A percentile compares a stretch with the other conserved stretches of the same genome.
Conservation (phyloP, 2,329 filamentous ascomycete species). For the Apiospora rasikravindrae region DNA sequence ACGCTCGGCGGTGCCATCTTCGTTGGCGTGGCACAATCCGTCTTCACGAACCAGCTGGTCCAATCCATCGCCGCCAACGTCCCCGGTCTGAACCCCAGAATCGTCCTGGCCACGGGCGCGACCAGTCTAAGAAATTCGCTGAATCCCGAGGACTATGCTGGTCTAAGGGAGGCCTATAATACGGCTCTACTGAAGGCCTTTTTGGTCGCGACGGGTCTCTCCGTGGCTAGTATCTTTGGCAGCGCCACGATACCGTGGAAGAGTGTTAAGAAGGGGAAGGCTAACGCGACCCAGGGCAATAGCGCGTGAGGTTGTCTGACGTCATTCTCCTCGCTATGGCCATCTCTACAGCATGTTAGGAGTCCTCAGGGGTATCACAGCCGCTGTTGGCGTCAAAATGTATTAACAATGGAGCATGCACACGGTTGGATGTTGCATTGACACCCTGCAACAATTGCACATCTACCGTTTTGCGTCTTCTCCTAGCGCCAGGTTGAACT, state of each 20-base stretch:
- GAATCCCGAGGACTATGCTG: slow-evolving; percentile 36
- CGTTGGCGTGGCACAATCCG: slow-evolving; percentile 55
- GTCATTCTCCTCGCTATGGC: no score
- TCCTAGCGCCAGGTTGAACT: no score
- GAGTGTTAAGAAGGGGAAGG: slow-evolving; percentile 58
- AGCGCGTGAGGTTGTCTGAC: not conserved
- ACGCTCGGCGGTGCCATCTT: slow-evolving; percentile 53
- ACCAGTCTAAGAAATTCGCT: slow-evolving; percentile 42
- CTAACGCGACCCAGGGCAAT: not conserved
- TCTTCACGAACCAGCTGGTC: slow-evolving; percentile 56
- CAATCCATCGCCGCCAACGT: slow-evolving; percentile 41
- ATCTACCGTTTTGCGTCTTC: no score
- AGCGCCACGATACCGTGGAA: slow-evolving; percentile 56
- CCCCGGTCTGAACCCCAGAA: slow-evolving; percentile 40
- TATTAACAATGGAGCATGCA: no score
- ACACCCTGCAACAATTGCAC: no score
- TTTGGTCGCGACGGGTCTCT: slow-evolving; percentile 50
- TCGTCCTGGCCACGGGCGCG: slow-evolving; percentile 43
- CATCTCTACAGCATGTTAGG: not conserved
- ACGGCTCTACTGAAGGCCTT: slow-evolving; percentile 49
- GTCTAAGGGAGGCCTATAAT: slow-evolving; percentile 49
- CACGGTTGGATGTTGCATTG: no score
- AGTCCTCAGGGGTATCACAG: not conserved
- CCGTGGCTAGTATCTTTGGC: slow-evolving; percentile 49
- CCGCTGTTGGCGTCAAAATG: no score